Evolutionary conservation across 352 stramenopile species (phyloP).

Genomic region (Phytophthora capsici): DNA sequence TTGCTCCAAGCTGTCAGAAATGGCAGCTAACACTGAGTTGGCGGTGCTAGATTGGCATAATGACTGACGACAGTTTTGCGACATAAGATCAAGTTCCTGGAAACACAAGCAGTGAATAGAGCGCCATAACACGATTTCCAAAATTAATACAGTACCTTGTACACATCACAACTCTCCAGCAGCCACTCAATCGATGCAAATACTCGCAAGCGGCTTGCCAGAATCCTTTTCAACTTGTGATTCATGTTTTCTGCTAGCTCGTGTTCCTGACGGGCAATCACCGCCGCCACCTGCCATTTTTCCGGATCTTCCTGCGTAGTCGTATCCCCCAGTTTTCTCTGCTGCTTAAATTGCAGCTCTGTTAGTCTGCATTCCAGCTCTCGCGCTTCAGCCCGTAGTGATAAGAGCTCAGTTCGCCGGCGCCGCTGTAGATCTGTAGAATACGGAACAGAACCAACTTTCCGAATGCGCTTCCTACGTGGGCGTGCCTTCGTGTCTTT

Average conservation of each 20-base stretch:
- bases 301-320: not conserved
- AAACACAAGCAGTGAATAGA: not conserved
- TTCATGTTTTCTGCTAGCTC: constrained; percentile 2
- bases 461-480: constrained; percentile 21
- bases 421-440: constrained; percentile 20
- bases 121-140: not conserved
- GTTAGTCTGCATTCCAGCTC: constrained; percentile 5
- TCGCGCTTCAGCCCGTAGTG: constrained; percentile 5
- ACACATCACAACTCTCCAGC: not conserved
- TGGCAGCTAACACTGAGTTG: not conserved
- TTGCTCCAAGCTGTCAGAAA: not conserved
- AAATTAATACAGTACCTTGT: constrained; percentile 2
- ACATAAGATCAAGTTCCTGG: constrained; percentile 5
- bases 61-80: not conserved
- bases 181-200: not conserved
- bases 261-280: not conserved
- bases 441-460: constrained; percentile 21
- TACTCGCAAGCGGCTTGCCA: not conserved
- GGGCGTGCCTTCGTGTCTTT: not conserved
- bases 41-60: not conserved
- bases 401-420: constrained; percentile 5
- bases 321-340: too few relatives aligned
- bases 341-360: too few relatives aligned
- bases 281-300: not conserved
- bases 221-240: constrained; percentile 10